Conservation (phyloP, 495 filamentous ascomycete species). For the Chaetomium tenue region DNA sequence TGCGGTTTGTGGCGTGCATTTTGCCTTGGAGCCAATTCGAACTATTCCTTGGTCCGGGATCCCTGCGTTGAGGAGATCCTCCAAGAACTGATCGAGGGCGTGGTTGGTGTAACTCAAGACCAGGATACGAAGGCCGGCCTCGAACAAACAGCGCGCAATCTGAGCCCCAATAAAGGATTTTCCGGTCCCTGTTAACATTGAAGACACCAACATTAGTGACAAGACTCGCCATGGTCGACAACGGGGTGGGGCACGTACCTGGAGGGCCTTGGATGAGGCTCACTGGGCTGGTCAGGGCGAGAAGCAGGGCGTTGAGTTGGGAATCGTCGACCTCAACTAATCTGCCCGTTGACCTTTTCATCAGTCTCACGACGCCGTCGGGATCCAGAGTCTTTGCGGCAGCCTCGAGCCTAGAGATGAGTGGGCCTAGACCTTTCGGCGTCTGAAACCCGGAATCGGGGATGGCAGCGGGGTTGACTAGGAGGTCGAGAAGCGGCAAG, state of each 20-base stretch:
- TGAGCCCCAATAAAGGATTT: slow-evolving; percentile 77
- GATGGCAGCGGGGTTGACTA: slow-evolving; percentile 40
- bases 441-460: neutral
- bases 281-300: slow-evolving; percentile 54
- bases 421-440: neutral
- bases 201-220: slow-evolving; percentile 6
- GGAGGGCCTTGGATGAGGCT: slow-evolving; percentile 75
- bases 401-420: neutral
- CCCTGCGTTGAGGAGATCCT: slow-evolving; percentile 64
- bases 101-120: slow-evolving; percentile 68
- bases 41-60: slow-evolving; percentile 57
- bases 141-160: slow-evolving; percentile 57
- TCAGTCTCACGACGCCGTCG: neutral
- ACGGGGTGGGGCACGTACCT: slow-evolving; percentile 49
- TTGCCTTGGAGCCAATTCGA: slow-evolving; percentile 58
- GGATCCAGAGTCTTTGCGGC: neutral
- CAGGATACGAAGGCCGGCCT: slow-evolving; percentile 55
- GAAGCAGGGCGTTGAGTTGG: slow-evolving; percentile 57
- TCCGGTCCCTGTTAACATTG: slow-evolving; percentile 59
- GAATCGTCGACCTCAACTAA: slow-evolving; percentile 54
- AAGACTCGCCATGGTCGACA: too few relatives aligned
- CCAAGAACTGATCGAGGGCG: slow-evolving; percentile 72
- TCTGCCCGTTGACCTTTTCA: slow-evolving; percentile 8
- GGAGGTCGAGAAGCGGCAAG: slow-evolving; percentile 52
- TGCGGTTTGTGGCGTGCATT: slow-evolving; percentile 53